A percentile compares a stretch with the other conserved stretches of the same genome.
phyloP scores from a whole-genome alignment of 768 basidiomycete species.

The Lyophyllum atratum region DNA sequence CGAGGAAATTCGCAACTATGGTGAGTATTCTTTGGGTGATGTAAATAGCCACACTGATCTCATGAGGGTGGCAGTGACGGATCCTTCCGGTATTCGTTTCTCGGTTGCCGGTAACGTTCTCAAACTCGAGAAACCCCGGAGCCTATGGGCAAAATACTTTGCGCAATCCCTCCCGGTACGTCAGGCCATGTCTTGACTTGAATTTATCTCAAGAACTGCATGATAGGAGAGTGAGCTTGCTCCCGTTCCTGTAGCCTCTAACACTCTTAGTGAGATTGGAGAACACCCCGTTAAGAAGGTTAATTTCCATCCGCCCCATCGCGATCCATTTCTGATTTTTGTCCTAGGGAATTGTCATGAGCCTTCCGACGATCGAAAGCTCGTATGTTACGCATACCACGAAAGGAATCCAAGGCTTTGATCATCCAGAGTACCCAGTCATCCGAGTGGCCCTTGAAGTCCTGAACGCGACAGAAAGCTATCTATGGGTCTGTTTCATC shows the following conservation, averaged over 20 bases:
- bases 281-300: conserved; percentile 74
- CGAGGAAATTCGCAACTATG: conserved; percentile 64
- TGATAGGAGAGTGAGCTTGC: conserved; percentile 53
- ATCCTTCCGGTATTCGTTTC: conserved; percentile 83
- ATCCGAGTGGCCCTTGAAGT: conserved; percentile 83
- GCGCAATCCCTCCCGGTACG: conserved; percentile 56
- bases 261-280: conserved; percentile 78
- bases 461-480: conserved; percentile 92
- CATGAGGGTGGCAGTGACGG: conserved; percentile 58
- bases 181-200: background rate
- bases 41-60: background rate
- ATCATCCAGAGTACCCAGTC: conserved; percentile 84
- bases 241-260: conserved; percentile 64
- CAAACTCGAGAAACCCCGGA: conserved; percentile 66
- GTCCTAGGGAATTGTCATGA: conserved; percentile 76
- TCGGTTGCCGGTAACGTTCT: conserved; percentile 90
- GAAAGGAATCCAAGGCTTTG: conserved; percentile 77
- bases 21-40: conserved; percentile 47
- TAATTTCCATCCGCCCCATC: conserved; percentile 2
- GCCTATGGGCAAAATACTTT: conserved; percentile 76
- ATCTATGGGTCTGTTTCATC: conserved; percentile 72
- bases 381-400: conserved; percentile 80
- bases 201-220: conserved; percentile 11
- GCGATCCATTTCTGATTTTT: conserved; percentile 9
- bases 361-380: conserved; percentile 93